Base-by-base conservation (phyloP, 257 asterid species). In the Eucommia ulmoides region DNA sequence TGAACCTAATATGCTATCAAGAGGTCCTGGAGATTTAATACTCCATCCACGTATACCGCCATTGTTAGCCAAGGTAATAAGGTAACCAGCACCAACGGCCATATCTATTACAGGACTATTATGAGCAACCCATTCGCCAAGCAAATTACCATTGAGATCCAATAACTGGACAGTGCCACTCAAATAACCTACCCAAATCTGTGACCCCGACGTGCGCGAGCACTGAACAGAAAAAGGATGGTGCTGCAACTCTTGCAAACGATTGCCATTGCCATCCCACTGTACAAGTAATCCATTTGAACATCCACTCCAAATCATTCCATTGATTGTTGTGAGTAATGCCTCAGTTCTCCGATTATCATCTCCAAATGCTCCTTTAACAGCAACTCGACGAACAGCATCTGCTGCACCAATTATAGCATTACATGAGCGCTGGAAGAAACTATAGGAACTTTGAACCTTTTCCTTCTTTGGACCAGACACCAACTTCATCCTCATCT, bases 31-130 rank as follows among this genome's bases (percentile, higher is more conserved):
- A 61, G 95, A 83, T 18, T 68, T 63, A 52, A 86, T 74, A 62
- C 71, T 83, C 99, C 99, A 91, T 57, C 99, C 99, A 51, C 99
- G 94, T 62, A 91, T 75, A 51, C 97, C 99, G 59, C 99, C 99
- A 57, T 91, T 96, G 68, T 77, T 91, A 56, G 96, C 94, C 65
- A 91, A 74, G 56, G 87, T 73, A 50, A 81, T 81, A 52, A 77
- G 55, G 56, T 75, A 81, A 53, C 93, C 83, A 46, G 68, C 70
- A 26, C 89, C 96, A 49, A 79, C 68, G 45, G 84, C 81, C 51
- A 91, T 65, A 63, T 73, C 92, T 33, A 91, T 72, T 50, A 91
- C 75, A 2, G 96, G 89, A 69, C 84, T 70, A 45, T 53, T 69
- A 67, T 91, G 94, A 55, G 83, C 99, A 60, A 79, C 67, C 99